Base-by-base conservation (phyloP, 208 protist genomes). In the Crithidia thermophila region DNA sequence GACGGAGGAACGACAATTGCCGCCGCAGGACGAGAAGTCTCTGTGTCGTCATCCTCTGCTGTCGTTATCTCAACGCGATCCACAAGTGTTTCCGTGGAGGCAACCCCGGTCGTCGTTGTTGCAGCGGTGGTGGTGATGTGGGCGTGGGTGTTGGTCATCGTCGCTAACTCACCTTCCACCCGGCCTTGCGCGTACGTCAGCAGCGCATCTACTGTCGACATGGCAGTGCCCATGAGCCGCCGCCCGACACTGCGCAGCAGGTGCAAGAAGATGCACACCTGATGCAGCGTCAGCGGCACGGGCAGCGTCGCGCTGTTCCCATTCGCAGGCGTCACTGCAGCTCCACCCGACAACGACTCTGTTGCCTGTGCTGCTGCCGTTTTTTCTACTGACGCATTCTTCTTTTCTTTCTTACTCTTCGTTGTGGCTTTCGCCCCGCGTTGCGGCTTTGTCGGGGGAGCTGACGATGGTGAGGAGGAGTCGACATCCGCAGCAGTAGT, bases 181-280 rank as follows among this genome's bases (percentile, higher is more conserved):
- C 46, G 61, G 13, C 1, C 31, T 55, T 69, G 61, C 45, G 25
- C 46, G 28, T 72, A 81, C 14, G 21, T 7, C 51, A 85, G 70
- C 25, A 89, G 67, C 13, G 56, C 70, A 47, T 84, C 77, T 5
- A 75, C 74, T 21, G 73, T 75, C 6, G 65, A 53, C 65, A 80
- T 69, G 45, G 64, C 57, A 28, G 45, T 50, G n/a, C 50, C n/a
- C 30, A 77, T 6, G 51, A 61, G 34, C 11, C 49, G 51, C 0
- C 69, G 28, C 14, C 67, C 57, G 18, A 72, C 40, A 27, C 52
- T 62, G 55, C 69, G 72, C 50, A 76, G 42, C 14, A 78, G 46
- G 28, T 51, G 57, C 45, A 82, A 55, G 23, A 85, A 36, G 4
- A 69, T 39, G 20, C 66, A 73, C 21, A 78, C 72, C 30, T 78